phyloP scores from a whole-genome alignment of 176 grass and related monocot genomes.

The Ensete ventricosum region DNA sequence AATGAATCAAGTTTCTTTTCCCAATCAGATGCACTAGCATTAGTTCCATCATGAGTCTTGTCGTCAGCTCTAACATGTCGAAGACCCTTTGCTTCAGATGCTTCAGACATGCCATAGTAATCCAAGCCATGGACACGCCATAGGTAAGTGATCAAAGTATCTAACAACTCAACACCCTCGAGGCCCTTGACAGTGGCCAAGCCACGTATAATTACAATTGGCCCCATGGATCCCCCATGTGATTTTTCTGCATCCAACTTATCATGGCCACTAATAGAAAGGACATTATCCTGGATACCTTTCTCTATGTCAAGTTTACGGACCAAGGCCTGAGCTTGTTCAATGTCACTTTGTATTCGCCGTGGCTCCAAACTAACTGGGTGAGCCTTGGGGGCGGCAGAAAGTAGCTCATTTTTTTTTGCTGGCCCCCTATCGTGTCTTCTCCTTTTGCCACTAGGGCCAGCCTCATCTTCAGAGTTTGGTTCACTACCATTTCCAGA shows the following conservation, averaged over 20 bases:
- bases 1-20: constrained; percentile 85
- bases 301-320: constrained; percentile 84
- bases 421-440: constrained; percentile 44
- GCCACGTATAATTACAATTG: constrained; percentile 91
- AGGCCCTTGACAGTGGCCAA: constrained; percentile 90
- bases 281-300: constrained; percentile 62
- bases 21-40: constrained; percentile 58
- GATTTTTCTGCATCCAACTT: constrained; percentile 63
- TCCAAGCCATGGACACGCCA: constrained; percentile 96
- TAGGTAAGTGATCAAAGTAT: constrained; percentile 83
- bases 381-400: constrained; percentile 65
- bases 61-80: constrained; percentile 78
- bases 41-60: constrained; percentile 45
- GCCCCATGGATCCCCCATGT: constrained; percentile 94
- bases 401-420: constrained; percentile 64
- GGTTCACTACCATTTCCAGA: constrained; percentile 52
- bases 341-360: constrained; percentile 73
- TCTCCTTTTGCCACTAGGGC: constrained; percentile 59
- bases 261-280: constrained; percentile 56
- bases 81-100: constrained; percentile 56
- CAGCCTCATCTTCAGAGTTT: constrained; percentile 86
- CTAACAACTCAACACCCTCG: constrained; percentile 87
- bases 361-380: constrained; percentile 52
- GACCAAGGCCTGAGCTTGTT: constrained; percentile 50
- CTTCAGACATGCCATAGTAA: constrained; percentile 87